phyloP scores from a whole-genome alignment of 2,329 filamentous ascomycete genomes.

The Diplodia corticola region DNA sequence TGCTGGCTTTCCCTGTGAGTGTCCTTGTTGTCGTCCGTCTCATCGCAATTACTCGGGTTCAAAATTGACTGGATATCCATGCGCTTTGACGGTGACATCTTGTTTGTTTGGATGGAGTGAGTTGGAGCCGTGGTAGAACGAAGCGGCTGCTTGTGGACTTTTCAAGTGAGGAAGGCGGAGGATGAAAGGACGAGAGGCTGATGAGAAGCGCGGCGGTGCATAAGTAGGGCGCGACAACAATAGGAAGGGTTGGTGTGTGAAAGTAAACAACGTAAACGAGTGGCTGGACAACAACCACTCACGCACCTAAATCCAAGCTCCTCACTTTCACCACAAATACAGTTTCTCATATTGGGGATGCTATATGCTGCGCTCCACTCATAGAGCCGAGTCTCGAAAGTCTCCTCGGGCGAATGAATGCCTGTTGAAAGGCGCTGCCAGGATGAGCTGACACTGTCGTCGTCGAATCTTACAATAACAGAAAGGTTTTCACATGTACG shows the following conservation, averaged over 20 bases:
- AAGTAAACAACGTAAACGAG: constrained; percentile 3
- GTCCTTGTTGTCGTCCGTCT: neutral
- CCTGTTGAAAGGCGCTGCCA: constrained; percentile 21
- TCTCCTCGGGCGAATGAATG: neutral
- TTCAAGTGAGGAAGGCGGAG: neutral
- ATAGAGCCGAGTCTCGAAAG: neutral
- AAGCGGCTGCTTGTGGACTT: neutral
- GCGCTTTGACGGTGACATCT: neutral
- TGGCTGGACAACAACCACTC: neutral
- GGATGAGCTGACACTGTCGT: constrained; percentile 4
- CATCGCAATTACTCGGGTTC: neutral
- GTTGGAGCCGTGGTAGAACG: neutral
- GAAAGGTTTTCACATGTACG: constrained; percentile 14
- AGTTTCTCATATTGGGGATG: neutral
- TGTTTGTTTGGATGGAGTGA: neutral
- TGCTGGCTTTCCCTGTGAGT: neutral
- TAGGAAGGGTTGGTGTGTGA: neutral
- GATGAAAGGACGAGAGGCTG: neutral
- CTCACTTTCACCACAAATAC: neutral
- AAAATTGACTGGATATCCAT: neutral
- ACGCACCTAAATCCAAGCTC: neutral
- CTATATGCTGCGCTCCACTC: neutral
- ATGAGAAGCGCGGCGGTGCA: neutral
- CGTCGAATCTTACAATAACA: constrained; percentile 12
- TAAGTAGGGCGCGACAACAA: neutral